These are phyloP conservation scores for Hyphopichia fennica DNA, from an alignment of 1,139 yeast species.

Conservation along the genomic window DNA sequence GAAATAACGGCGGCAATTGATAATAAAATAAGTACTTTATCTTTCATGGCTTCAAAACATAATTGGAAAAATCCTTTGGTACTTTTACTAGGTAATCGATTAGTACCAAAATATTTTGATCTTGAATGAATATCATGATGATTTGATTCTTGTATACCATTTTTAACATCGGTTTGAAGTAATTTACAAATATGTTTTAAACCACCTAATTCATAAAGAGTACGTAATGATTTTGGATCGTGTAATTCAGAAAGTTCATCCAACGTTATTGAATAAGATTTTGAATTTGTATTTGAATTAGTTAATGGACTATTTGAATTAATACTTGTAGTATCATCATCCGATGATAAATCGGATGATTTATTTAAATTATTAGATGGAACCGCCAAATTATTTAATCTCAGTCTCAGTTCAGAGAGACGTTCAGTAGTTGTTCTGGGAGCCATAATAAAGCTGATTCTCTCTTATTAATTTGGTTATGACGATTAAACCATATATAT, in stretches of 20 bases:
- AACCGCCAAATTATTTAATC: neutral
- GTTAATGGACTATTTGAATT: neutral
- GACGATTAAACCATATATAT: too few species aligned
- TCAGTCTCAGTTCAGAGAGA: slow-evolving; percentile 2
- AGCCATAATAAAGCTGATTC: slow-evolving; percentile 3
- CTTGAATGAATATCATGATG: slow-evolving; percentile 35
- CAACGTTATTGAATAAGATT: neutral
- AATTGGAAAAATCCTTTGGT: slow-evolving; percentile 67
- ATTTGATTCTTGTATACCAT: slow-evolving; percentile 46
- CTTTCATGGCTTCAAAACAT: slow-evolving; percentile 85
- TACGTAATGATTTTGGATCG: slow-evolving; percentile 52
- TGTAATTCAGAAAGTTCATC: slow-evolving; percentile 41
- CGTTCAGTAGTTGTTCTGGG: slow-evolving; percentile 3
- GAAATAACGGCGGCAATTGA: slow-evolving; percentile 87
- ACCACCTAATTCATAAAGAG: slow-evolving; percentile 46
- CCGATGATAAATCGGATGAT: neutral
- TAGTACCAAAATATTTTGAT: slow-evolving; percentile 57
- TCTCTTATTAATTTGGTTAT: too few species aligned
- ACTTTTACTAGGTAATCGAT: slow-evolving; percentile 66
- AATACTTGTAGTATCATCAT: slow-evolving; percentile 4
- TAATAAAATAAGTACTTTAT: slow-evolving; percentile 82
- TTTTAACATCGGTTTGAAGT: slow-evolving; percentile 38
- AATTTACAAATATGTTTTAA: slow-evolving; percentile 23
- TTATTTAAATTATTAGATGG: neutral
- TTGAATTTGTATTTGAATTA: neutral